phyloP scores from a whole-genome alignment of 2,329 filamentous ascomycete species.

The Fusarium dimerum region DNA sequence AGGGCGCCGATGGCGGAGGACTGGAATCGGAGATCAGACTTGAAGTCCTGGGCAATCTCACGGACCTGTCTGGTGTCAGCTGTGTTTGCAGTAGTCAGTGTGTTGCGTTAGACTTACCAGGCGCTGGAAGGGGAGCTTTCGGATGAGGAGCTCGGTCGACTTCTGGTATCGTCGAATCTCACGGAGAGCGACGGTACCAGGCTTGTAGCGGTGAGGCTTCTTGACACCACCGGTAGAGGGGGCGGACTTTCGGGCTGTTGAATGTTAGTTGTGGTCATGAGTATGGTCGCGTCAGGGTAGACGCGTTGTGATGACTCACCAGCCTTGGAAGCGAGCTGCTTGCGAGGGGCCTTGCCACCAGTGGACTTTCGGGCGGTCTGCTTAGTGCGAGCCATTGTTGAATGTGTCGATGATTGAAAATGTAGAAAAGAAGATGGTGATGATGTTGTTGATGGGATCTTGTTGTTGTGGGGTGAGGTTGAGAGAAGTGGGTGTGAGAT shows the following conservation, averaged over 20 bases:
- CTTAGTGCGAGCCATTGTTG: slow-evolving; percentile 65
- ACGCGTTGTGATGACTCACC: slow-evolving; percentile 38
- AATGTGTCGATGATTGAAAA: slow-evolving; percentile 31
- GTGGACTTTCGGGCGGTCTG: slow-evolving; percentile 75
- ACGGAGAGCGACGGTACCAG: slow-evolving; percentile 93
- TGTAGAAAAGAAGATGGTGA: slow-evolving; percentile 27
- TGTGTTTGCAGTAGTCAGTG: not conserved
- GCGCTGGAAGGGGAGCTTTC: slow-evolving; percentile 97
- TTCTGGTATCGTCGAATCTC: slow-evolving; percentile 99
- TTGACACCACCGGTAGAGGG: slow-evolving; percentile 96
- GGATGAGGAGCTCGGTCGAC: slow-evolving; percentile 91
- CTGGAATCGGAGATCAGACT: slow-evolving; percentile 96
- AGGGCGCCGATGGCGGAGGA: slow-evolving; percentile 95
- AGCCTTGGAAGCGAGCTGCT: slow-evolving; percentile 99
- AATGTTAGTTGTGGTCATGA: slow-evolving; percentile 11
- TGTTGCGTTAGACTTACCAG: slow-evolving; percentile 58
- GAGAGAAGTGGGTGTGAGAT: slow-evolving; percentile 41
- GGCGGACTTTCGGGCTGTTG: slow-evolving; percentile 81
- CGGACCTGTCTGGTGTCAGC: slow-evolving; percentile 59
- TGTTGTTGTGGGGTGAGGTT: slow-evolving; percentile 31
- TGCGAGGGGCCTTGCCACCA: slow-evolving; percentile 78
- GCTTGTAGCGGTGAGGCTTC: slow-evolving; percentile 91
- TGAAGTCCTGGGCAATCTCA: slow-evolving; percentile 96
- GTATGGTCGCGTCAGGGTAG: slow-evolving; percentile 9
- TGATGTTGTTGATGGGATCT: slow-evolving; percentile 18